Base-by-base conservation (phyloP, 225 moss, liverwort and hornwort genomes). In the Marchantia paleacea region DNA sequence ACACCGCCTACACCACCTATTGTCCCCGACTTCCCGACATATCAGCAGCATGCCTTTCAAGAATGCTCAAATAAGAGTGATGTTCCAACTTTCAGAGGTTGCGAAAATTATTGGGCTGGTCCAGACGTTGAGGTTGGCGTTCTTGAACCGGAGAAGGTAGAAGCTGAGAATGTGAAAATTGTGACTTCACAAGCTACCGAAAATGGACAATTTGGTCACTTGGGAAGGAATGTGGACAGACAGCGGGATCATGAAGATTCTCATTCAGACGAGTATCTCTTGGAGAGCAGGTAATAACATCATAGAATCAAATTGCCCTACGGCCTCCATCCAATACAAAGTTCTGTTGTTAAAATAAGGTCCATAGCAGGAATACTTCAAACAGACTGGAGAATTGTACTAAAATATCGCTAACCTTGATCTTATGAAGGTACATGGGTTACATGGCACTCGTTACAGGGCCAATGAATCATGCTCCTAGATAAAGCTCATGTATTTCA, bases 101-200 rank as follows among this genome's bases (percentile, higher is more conserved):
- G 47, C 51, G 79, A 16, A 22, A 58, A 29, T 12, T 25, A 52
- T 7, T 24, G 19, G 28, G 28, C 13, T 49, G 3, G 47, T 52
- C 55, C 47, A 71, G 81, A 83, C 39, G 68, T 50, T 25, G 52
- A 14, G 49, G 60, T n/a, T 29, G 72, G 75, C 18, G 52, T 75
- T 12, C 81, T 60, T 65, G 76, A 82, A 52, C 28, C 79, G n/a
- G 81, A 72, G n/a, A 31, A 68, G 39, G 70, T 50, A 16, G 66
- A 79, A 73, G 76, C 76, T 77, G 82, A 82, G 73, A 82, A 84
- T 58, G 76, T 82, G 77, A 82, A 77, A 66, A 80, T 67, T 14
- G 65, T 80, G 30, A 82, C 77, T 8, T 58, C 65, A 79, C 76
- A 77, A 81, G 24, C 71, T 19, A 82, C 48, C 47, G 22, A 25